Evolutionary conservation across 768 basidiomycete genomes (phyloP).

Genomic region (Amanita polypyramis): DNA sequence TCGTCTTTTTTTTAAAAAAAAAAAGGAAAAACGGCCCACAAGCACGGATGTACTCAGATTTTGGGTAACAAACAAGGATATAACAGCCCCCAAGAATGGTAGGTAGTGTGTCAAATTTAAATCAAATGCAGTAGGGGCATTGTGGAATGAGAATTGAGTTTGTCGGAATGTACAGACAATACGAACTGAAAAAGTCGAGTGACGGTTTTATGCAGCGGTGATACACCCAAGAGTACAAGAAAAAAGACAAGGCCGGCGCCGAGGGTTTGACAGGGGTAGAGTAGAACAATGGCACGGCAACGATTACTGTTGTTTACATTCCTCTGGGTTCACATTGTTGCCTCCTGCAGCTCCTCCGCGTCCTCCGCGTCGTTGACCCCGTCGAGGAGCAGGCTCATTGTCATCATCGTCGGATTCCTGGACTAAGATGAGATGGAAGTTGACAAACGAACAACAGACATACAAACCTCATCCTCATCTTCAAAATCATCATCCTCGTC

Average conservation of each 20-base stretch:
- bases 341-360: constrained; percentile 32
- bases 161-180: no score
- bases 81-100: no score
- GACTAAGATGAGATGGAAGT: constrained; percentile 7
- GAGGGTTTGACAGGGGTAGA: background rate
- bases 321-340: constrained; percentile 62
- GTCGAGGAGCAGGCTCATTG: constrained; percentile 40
- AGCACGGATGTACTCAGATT: no score
- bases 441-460: constrained; percentile 7
- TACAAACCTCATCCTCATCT: constrained; percentile 46
- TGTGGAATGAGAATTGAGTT: no score
- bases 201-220: no score
- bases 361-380: constrained; percentile 48
- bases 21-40: no score
- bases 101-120: no score
- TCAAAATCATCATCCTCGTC: constrained; percentile 54
- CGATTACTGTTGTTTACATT: constrained; percentile 83
- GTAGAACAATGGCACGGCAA: background rate
- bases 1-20: no score
- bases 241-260: background rate
- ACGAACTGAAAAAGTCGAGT: no score
- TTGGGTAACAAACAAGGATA: no score
- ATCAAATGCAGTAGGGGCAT: no score
- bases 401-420: constrained; percentile 69
- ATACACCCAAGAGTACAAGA: background rate